Percentiles rank a stretch among this genome's conserved stretches.
Conservation (phyloP, 176 grass and related monocot species). For the Bothriochloa decipiens region DNA sequence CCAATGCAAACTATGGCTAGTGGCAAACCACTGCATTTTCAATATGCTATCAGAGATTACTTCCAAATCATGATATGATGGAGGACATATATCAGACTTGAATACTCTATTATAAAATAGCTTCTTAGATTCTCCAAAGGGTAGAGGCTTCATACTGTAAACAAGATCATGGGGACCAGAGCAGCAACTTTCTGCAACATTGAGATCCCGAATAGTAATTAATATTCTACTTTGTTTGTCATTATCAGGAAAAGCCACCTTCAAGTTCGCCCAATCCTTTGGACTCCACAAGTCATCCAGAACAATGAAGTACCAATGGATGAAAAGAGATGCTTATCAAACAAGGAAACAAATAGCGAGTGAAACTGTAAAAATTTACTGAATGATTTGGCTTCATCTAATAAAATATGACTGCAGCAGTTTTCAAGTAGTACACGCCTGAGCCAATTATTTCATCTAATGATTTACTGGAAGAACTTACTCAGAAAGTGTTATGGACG, state of each 20-base stretch:
- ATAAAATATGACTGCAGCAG: no score
- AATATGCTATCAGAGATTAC: not conserved
- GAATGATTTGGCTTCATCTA: no score
- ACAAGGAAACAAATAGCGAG: not conserved
- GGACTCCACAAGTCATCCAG: constrained; percentile 32
- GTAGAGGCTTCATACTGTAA: not conserved
- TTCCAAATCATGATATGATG: not conserved
- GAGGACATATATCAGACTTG: not conserved
- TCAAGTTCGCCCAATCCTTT: constrained; percentile 23
- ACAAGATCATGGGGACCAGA: not conserved
- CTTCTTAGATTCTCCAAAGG: not conserved
- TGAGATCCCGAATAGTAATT: constrained; percentile 28
- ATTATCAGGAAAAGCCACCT: constrained; percentile 32
- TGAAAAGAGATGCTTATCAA: not conserved
- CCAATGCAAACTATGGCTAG: constrained; percentile 45
- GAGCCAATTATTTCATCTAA: no score
- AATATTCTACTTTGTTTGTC: constrained; percentile 37
- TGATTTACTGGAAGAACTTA: no score
- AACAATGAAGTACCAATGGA: constrained; percentile 24
- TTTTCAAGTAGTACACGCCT: no score
- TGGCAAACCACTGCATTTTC: constrained; percentile 34
- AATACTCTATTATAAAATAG: constrained; percentile 39
- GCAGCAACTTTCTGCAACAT: constrained; percentile 37
- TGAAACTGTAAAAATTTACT: no score
- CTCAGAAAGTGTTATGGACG: no score